Conservation (phyloP, 2,329 filamentous ascomycete species). For the Sarocladium strictum region DNA sequence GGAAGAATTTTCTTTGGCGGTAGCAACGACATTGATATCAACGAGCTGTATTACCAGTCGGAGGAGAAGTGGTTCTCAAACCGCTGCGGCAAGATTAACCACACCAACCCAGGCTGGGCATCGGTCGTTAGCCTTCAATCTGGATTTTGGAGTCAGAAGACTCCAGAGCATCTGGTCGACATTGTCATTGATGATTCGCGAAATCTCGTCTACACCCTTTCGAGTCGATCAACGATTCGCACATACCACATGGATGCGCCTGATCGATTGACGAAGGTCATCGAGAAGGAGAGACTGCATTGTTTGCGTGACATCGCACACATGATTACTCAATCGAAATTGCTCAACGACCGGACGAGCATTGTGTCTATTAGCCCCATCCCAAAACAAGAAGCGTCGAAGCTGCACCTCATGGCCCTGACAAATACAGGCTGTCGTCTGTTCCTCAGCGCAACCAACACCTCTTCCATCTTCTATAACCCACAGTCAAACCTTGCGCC, state of each 20-base stretch:
- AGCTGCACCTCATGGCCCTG: constrained; percentile 82
- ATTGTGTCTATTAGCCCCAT: constrained; percentile 87
- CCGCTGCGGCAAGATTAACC: constrained; percentile 81
- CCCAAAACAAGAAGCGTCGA: constrained; percentile 68
- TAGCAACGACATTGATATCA: constrained; percentile 74
- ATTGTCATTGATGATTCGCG: constrained; percentile 86
- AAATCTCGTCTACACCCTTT: constrained; percentile 85
- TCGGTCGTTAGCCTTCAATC: constrained; percentile 51
- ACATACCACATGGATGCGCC: constrained; percentile 78
- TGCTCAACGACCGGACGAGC: constrained; percentile 62
- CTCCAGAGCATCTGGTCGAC: constrained; percentile 62
- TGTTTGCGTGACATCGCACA: constrained; percentile 73
- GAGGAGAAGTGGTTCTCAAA: constrained; percentile 96
- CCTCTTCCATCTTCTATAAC: constrained; percentile 59
- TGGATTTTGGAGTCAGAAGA: constrained; percentile 44
- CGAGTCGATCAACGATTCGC: constrained; percentile 79
- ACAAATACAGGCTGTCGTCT: constrained; percentile 87
- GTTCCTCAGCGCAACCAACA: constrained; percentile 84
- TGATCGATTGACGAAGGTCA: constrained; percentile 55
- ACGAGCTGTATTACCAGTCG: constrained; percentile 93
- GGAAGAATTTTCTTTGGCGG: constrained; percentile 94
- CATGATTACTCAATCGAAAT: constrained; percentile 67
- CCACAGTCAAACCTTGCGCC: constrained; percentile 61
- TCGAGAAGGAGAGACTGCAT: constrained; percentile 57
- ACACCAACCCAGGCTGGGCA: constrained; percentile 68